Conservation (phyloP, 2,329 filamentous ascomycete genomes). For the Aspergillus nomiae region DNA sequence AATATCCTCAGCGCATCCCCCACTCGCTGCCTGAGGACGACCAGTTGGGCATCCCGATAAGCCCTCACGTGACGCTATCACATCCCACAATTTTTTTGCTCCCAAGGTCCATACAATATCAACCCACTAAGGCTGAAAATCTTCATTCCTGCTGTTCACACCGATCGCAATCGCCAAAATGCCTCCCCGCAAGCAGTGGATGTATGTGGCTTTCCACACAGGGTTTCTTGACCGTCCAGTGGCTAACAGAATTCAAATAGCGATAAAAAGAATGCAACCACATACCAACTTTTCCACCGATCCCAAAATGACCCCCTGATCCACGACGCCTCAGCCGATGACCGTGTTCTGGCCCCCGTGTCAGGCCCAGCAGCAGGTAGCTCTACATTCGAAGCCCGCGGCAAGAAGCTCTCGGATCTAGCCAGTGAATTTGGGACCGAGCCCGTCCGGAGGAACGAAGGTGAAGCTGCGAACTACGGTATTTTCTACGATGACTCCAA, state of each 20-base stretch:
- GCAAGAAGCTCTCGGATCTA: slow-evolving; percentile 73
- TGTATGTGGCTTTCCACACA: slow-evolving; percentile 52
- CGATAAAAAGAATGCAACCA: slow-evolving; percentile 89
- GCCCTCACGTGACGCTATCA: slow-evolving; percentile 31
- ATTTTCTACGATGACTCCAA: slow-evolving; percentile 93
- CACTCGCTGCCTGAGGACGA: neutral
- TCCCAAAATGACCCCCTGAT: slow-evolving; percentile 97
- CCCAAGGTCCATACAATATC: slow-evolving; percentile 1
- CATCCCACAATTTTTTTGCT: slow-evolving; percentile 17
- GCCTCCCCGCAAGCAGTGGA: slow-evolving; percentile 74
- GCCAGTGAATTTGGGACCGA: slow-evolving; percentile 70
- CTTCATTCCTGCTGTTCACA: neutral
- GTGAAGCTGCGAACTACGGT: slow-evolving; percentile 91
- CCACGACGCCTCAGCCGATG: slow-evolving; percentile 83
- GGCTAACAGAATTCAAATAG: slow-evolving; percentile 45
- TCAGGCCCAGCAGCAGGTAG: slow-evolving; percentile 36
- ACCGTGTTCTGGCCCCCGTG: slow-evolving; percentile 83
- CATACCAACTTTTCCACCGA: slow-evolving; percentile 92
- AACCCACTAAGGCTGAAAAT: neutral
- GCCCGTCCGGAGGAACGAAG: slow-evolving; percentile 81
- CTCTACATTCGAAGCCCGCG: slow-evolving; percentile 38
- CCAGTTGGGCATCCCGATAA: slow-evolving; percentile 25
- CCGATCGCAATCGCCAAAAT: slow-evolving; percentile 53
- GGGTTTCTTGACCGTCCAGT: neutral
- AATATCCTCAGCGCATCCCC: neutral